phyloP scores from a whole-genome alignment of 768 basidiomycete species.

The Mycena polygramma region DNA sequence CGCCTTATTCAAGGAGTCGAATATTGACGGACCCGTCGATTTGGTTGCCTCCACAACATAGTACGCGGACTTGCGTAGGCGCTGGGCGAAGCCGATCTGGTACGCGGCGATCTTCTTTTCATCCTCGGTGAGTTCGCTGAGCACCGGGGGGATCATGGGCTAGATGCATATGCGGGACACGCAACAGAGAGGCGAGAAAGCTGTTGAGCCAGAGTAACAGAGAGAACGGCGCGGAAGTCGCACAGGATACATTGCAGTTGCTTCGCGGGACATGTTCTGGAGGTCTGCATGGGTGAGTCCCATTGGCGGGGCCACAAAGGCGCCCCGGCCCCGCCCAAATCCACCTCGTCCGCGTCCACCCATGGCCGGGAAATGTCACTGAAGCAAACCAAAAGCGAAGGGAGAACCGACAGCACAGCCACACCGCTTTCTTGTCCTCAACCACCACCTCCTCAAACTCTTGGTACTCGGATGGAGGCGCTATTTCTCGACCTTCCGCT shows the following conservation, averaged over 20 bases:
- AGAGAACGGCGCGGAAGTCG: slow-evolving; percentile 49
- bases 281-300: slow-evolving; percentile 86
- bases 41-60: slow-evolving; percentile 65
- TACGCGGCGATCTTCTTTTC: slow-evolving; percentile 76
- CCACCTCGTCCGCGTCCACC: no score
- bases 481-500: no score
- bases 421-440: slow-evolving; percentile 43
- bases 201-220: slow-evolving; percentile 40
- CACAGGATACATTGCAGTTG: slow-evolving; percentile 86
- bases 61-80: slow-evolving; percentile 79
- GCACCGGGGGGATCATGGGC: slow-evolving; percentile 77
- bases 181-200: slow-evolving; percentile 2
- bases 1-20: no score
- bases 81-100: slow-evolving; percentile 74
- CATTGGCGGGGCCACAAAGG: slow-evolving; percentile 72
- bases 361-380: no score
- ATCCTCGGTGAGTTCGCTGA: slow-evolving; percentile 73
- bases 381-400: no score
- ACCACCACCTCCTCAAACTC: slow-evolving; percentile 44
- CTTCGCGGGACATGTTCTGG: slow-evolving; percentile 81
- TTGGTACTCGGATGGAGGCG: no score
- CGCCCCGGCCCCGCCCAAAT: slow-evolving; percentile 55
- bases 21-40: slow-evolving; percentile 61
- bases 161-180: slow-evolving; percentile 45
- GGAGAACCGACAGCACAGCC: slow-evolving; percentile 15